These are phyloP conservation scores for Singerocomus rubriflavus DNA, from an alignment of 1,284 basidiomycete genomes.

Conservation along the genomic window DNA sequence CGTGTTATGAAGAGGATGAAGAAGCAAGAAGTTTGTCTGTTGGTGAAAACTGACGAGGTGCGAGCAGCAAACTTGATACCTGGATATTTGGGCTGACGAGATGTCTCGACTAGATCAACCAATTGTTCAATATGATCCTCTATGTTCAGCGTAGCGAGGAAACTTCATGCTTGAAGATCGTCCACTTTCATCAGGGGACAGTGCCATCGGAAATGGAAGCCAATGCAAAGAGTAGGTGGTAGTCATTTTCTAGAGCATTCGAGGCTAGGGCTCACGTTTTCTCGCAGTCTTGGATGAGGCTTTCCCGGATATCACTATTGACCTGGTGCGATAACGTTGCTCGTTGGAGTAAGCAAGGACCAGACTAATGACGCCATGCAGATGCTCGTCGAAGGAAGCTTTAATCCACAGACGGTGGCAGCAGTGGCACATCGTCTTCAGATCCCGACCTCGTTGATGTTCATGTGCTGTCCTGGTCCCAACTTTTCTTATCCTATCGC, in stretches of 20 bases:
- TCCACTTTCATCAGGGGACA: slow-evolving; percentile 54
- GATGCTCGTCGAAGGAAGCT: slow-evolving; percentile 48
- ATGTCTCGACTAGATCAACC: slow-evolving; percentile 49
- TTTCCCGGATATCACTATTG: slow-evolving; percentile 59
- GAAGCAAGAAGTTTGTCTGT: slow-evolving; percentile 54
- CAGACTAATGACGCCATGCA: slow-evolving; percentile 21
- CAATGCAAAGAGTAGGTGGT: slow-evolving; percentile 51
- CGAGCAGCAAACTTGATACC: slow-evolving; percentile 4
- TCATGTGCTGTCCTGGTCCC: slow-evolving; percentile 33
- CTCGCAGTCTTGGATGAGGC: slow-evolving; percentile 54
- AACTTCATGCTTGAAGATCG: slow-evolving; percentile 62
- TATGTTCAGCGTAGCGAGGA: slow-evolving; percentile 68
- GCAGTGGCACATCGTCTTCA: slow-evolving; percentile 28
- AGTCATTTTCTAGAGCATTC: background rate
- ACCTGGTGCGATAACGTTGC: slow-evolving; percentile 39
- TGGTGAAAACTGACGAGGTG: slow-evolving; percentile 64
- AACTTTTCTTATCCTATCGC: slow-evolving; percentile 25
- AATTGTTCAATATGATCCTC: slow-evolving; percentile 57
- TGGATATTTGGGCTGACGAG: background rate
- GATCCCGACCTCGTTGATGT: slow-evolving; percentile 34
- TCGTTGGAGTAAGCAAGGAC: background rate
- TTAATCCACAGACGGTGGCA: slow-evolving; percentile 36
- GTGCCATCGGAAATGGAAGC: slow-evolving; percentile 61
- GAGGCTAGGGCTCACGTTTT: slow-evolving; percentile 3
- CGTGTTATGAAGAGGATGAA: slow-evolving; percentile 45